Base-by-base conservation (phyloP, 2,329 filamentous ascomycete genomes). In the Sclerotinia borealis region DNA sequence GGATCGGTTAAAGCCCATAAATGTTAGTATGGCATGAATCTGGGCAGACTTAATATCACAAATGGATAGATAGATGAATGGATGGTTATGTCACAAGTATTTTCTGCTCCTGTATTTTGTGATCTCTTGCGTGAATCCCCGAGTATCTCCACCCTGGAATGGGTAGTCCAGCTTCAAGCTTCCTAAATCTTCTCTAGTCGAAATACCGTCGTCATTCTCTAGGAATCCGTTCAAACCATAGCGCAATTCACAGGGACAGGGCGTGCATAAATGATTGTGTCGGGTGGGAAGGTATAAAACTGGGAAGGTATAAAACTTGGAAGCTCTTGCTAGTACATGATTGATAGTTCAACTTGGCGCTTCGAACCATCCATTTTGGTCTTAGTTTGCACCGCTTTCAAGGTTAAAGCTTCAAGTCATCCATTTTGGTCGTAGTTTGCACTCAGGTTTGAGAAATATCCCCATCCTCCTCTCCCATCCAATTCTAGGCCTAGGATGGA, bases 51-150 rank as follows among this genome's bases (percentile, higher is more conserved):
- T n/a, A 45, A 25, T 58, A 13, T 45, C n/a, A 45, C 31, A 45
- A 19, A 58, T 41, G 39, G 41, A 45, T 58, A 45, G 54, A 58
- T 25, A 45, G 54, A 58, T 25, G 37, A 58, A 58, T 58, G 54
- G 29, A 58, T 58, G 45, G 45, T 41, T 45, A 58, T 45, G 13
- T 34, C 13, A 45, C 4, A 34, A 45, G 39, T 45, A 19, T 25
- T 47, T 47, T 34, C 39, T 45, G 25, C 37, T 45, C 15, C 13
- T 45, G 13, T 34, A 15, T 7, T 56, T 17, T 8, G 19, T 55
- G 37, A 55, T 34, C n/a, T 10, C 1, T 45, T 34, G 27, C n/a
- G 41, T 58, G 41, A 45, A 13, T 7, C 8, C 6, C 34, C 17
- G 25, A 22, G 22, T n/a, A 39, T 31, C 22, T 34, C 29, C n/a